phyloP scores from a whole-genome alignment of 345 rosid genomes.

The Brassica carinata region DNA sequence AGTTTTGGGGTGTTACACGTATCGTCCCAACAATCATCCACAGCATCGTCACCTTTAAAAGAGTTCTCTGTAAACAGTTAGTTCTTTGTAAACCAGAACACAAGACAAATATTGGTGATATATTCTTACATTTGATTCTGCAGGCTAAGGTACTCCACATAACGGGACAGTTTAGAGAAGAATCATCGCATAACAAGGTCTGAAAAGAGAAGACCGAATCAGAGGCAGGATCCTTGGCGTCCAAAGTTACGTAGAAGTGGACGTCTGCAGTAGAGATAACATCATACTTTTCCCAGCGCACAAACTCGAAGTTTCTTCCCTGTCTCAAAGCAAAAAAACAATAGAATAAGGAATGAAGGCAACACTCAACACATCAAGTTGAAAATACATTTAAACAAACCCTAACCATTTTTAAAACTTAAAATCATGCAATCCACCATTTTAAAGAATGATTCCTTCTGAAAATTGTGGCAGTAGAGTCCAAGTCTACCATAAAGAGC shows the following conservation, averaged over 20 bases:
- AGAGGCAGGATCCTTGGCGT: background rate
- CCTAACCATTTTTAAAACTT: no score
- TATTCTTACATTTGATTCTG: background rate
- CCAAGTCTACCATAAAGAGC: background rate
- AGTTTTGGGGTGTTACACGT: no score
- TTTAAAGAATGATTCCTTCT: background rate
- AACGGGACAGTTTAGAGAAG: background rate
- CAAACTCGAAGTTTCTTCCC: background rate
- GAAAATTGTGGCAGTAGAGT: background rate
- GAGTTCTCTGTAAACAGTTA: background rate
- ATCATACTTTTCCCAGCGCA: background rate
- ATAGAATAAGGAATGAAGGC: background rate
- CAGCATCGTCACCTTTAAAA: background rate
- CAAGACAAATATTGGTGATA: background rate
- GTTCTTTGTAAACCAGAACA: background rate
- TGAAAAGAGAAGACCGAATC: background rate
- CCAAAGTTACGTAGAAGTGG: background rate
- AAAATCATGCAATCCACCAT: no score
- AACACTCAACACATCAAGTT: background rate
- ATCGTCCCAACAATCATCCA: background rate
- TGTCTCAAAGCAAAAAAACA: background rate
- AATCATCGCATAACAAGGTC: background rate
- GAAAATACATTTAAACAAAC: no score
- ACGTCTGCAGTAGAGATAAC: background rate
- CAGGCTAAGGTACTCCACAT: background rate